Percentiles rank a stretch among this genome's conserved stretches.
Evolutionary conservation across 2,329 filamentous ascomycete genomes (phyloP).

Genomic region (Cytospora piceae): DNA sequence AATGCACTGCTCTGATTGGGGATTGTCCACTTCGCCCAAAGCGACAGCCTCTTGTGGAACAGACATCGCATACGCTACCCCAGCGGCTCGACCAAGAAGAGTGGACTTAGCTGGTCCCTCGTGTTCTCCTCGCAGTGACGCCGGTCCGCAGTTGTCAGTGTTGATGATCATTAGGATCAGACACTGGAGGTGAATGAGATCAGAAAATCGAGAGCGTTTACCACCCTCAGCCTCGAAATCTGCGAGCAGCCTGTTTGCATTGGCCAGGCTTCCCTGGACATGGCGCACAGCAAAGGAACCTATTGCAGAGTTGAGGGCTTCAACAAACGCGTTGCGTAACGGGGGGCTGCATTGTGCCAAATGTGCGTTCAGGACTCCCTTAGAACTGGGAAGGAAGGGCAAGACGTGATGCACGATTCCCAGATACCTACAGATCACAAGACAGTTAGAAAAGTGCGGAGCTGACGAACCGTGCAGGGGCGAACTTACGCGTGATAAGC

Average conservation of each 20-base stretch:
- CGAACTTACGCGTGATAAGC: slow-evolving; percentile 50
- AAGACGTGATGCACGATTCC: slow-evolving; percentile 67
- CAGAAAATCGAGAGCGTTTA: slow-evolving; percentile 44
- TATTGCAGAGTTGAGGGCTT: slow-evolving; percentile 64
- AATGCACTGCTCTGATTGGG: slow-evolving; percentile 65
- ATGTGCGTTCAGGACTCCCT: slow-evolving; percentile 57
- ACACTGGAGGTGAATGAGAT: slow-evolving; percentile 67
- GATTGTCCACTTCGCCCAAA: slow-evolving; percentile 51
- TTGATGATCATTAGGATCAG: slow-evolving; percentile 69
- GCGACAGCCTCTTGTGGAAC: slow-evolving; percentile 42
- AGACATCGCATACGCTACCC: slow-evolving; percentile 66
- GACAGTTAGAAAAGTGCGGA: slow-evolving; percentile 1
- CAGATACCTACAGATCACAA: slow-evolving; percentile 56
- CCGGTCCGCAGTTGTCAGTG: slow-evolving; percentile 59
- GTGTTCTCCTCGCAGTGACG: slow-evolving; percentile 45
- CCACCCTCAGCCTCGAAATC: slow-evolving; percentile 54
- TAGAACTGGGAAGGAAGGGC: slow-evolving; percentile 65
- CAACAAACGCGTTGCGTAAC: slow-evolving; percentile 66
- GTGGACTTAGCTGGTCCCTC: slow-evolving; percentile 55
- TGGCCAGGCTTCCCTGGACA: slow-evolving; percentile 45
- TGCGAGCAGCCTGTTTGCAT: slow-evolving; percentile 51
- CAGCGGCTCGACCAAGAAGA: slow-evolving; percentile 68
- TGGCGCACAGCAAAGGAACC: slow-evolving; percentile 51
- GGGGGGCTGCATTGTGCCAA: slow-evolving; percentile 59
- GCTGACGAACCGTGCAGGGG: background rate